Base-by-base conservation (phyloP, 768 basidiomycete genomes). In the Pulveroboletus sp. region DNA sequence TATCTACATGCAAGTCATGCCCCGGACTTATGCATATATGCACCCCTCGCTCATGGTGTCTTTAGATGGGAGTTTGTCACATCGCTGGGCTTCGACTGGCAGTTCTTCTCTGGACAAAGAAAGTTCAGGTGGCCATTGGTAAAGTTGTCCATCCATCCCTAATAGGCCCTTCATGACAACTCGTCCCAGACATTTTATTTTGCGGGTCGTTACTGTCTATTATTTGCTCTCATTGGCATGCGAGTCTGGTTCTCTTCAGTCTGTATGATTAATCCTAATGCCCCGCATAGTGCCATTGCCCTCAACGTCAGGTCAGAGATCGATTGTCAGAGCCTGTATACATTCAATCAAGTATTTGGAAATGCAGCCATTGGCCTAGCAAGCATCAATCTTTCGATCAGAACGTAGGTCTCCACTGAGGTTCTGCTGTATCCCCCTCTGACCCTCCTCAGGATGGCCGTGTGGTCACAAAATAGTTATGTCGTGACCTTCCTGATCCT, bases 41-140 rank as follows among this genome's bases (percentile, higher is more conserved):
- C 49, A 26, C 21, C 38, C 27, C 43, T 50, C n/a, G 38, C 38
- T 41, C 46, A 35, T 27, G 7, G 10, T 28, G 18, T 37, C 31
- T 41, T 46, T 55, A 85, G 83, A 42, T 86, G 84, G 83, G 84
- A 86, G 63, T 82, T 80, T 69, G 73, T 76, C 54, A 78, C 76
- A 9, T 82, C 82, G 21, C 63, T 84, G 49, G 60, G 73, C 50
- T 86, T 85, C 57, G 84, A 86, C 64, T 84, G 79, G 80, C 71
- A 79, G 51, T 79, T 77, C 54, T 57, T 86, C 55, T 69, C 74
- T 11, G 73, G 83, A 38, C 76, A 75, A 66, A 79, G 76, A 57
- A 70, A 57, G 41, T 85, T 85, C 65, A 75, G 69, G 39, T 86
- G 84, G 84, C 84, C 84, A 44, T 67, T 86, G 79, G 83, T 86